Base-by-base conservation (phyloP, 257 asterid species). In the Cordia subcordata region DNA sequence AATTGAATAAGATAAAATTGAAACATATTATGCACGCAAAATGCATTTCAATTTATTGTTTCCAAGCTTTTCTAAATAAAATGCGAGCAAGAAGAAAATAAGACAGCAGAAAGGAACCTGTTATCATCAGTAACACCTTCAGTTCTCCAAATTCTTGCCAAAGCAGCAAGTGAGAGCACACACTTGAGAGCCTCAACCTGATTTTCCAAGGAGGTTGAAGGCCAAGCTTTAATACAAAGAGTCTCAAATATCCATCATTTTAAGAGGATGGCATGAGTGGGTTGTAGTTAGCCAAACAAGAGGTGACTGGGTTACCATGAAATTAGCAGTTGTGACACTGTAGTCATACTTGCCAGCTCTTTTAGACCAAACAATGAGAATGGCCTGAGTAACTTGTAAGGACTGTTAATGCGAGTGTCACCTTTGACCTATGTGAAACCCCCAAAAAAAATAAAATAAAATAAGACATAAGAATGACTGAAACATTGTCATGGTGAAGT, bases 301-400 rank as follows among this genome's bases (percentile, higher is more conserved):
- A 11, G 20, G n/a, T 37, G 22, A 19, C 19, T 10, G 35, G 15
- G 16, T 81, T 75, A 93, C 99, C 97, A 93, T 55, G 82, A 93
- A 93, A 67, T 93, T 93, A 40, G 97, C 99, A 71, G 99, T 93
- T 20, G 97, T 93, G 60, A 93, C 97, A 49, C 99, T 93, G 75
- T 93, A 93, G 78, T 93, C 96, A 18, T 93, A 93, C 83, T 85
- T 84, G 49, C 99, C 99, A 60, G 97, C 97, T 71, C 99, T 81
- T 88, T 93, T 93, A 44, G 99, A 93, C 99, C 99, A 93, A 64
- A 86, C 96, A 79, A 93, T 93, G 64, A 93, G 96, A 79, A 93
- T 93, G 61, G 97, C 85, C 81, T 93, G 99, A 52, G 99, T n/a
- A 93, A 79, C 99, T 93, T 53, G 99, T 93, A 50, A 93, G 97